A percentile compares a stretch with the other conserved stretches of the same genome.
These are phyloP conservation scores for Neohortaea acidophila DNA, from an alignment of 495 filamentous ascomycete genomes.

Conservation along the genomic window DNA sequence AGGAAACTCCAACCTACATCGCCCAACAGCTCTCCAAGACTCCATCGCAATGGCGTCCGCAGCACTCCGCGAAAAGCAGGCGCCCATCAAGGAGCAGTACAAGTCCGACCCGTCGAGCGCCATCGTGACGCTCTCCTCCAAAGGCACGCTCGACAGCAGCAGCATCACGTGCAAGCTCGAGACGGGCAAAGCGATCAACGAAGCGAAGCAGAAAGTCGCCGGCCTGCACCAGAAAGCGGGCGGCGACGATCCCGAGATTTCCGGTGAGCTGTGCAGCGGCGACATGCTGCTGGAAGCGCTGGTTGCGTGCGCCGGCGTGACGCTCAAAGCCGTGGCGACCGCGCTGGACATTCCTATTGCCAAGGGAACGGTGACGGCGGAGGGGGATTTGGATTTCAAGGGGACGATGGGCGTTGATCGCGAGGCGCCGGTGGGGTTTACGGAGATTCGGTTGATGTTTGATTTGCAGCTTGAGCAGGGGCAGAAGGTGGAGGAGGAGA, in stretches of 20 bases:
- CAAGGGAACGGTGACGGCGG: conserved; percentile 22
- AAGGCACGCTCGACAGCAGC: conserved; percentile 23
- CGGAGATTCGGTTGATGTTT: conserved; percentile 23
- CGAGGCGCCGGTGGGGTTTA: conserved; percentile 26
- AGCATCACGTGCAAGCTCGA: conserved; percentile 25
- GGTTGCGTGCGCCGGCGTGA: conserved; percentile 28
- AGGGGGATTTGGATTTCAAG: conserved; percentile 29
- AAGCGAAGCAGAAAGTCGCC: conserved; percentile 22
- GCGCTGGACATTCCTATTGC: conserved; percentile 22
- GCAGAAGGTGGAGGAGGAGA: conserved; percentile 18
- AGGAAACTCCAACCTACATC: too few relatives aligned
- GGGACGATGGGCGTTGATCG: conserved; percentile 28
- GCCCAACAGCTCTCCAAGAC: too few relatives aligned
- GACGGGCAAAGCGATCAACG: conserved; percentile 21
- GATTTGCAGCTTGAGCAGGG: conserved; percentile 21
- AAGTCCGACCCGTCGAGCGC: conserved; percentile 22
- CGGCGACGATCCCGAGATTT: conserved; percentile 24
- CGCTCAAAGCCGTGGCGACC: conserved; percentile 27
- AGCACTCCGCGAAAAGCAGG: conserved; percentile 24
- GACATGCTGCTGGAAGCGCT: conserved; percentile 30
- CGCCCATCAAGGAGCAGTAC: conserved; percentile 26
- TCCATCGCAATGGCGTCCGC: conserved; percentile 19
- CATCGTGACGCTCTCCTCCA: conserved; percentile 24
- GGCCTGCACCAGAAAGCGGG: conserved; percentile 26
- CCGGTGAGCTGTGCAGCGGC: conserved; percentile 27